A percentile compares a stretch with the other conserved stretches of the same genome.
Conservation (phyloP, 2,329 filamentous ascomycete species). For the Fusarium pseudoanthophilum region DNA sequence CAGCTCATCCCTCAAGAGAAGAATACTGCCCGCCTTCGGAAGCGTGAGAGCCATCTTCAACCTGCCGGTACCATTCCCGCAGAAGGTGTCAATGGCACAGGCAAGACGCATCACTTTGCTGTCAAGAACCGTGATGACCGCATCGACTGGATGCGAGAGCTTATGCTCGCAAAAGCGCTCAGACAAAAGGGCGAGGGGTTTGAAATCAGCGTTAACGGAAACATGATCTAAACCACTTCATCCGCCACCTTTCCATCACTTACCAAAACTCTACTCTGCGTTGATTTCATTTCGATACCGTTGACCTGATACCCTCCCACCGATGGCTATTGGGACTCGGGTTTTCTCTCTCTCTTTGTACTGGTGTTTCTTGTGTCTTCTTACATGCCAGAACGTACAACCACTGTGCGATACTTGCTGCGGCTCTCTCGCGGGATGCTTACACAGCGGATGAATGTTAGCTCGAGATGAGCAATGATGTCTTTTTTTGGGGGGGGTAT, state of each 20-base stretch:
- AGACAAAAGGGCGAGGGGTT: conserved; percentile 87
- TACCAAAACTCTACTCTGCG: conserved; percentile 17
- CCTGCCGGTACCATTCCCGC: conserved; percentile 46
- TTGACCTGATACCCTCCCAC: not conserved
- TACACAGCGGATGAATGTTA: conserved; percentile 43
- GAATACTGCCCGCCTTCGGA: conserved; percentile 64
- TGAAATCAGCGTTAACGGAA: conserved; percentile 84
- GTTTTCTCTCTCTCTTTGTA: conserved; percentile 4
- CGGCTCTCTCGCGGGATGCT: conserved; percentile 46
- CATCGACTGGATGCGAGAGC: conserved; percentile 96
- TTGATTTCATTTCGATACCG: conserved; percentile 5
- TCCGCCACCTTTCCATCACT: not conserved
- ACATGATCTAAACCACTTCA: conserved; percentile 67
- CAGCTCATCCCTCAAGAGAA: conserved; percentile 80
- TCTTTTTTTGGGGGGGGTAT: conserved; percentile 29
- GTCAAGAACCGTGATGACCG: conserved; percentile 87
- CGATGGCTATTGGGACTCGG: conserved; percentile 1
- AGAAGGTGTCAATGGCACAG: conserved; percentile 68
- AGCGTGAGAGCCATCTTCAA: conserved; percentile 61
- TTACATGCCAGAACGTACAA: conserved; percentile 39
- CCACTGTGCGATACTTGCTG: conserved; percentile 40
- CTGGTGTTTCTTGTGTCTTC: conserved; percentile 14
- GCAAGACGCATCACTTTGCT: conserved; percentile 94
- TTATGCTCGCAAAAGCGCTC: conserved; percentile 89
- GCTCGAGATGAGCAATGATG: conserved; percentile 43